Conservation (phyloP, 176 grass and related monocot genomes). For the Rhynchospora breviuscula region DNA sequence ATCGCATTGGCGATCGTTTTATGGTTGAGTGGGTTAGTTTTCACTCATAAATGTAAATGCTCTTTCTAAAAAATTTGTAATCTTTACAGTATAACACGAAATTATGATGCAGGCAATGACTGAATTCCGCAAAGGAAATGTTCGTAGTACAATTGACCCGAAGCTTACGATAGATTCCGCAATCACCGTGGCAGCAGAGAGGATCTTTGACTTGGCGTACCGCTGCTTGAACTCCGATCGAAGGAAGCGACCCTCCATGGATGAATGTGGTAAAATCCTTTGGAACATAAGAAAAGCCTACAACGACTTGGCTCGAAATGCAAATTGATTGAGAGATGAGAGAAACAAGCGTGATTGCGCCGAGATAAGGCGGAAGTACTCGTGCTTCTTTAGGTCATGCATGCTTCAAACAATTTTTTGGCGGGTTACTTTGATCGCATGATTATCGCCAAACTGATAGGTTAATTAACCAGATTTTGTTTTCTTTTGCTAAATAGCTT, state of each 20-base stretch:
- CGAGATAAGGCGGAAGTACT: neutral
- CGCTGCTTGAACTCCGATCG: slow-evolving; percentile 1
- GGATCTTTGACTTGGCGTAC: neutral
- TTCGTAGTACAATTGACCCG: neutral
- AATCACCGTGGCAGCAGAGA: neutral
- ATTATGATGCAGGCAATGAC: neutral
- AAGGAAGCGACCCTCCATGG: slow-evolving; percentile 1
- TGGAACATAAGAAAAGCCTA: slow-evolving; percentile 12
- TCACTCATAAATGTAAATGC: neutral
- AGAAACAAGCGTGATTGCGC: neutral
- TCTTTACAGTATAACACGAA: neutral
- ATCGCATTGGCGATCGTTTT: neutral
- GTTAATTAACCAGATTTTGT: too few species aligned
- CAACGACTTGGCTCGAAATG: neutral
- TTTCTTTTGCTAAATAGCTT: too few species aligned
- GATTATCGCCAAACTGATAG: too few species aligned
- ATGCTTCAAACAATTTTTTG: neutral
- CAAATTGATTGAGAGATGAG: neutral
- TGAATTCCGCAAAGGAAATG: neutral
- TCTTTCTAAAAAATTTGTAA: neutral
- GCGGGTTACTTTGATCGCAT: neutral
- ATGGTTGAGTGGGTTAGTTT: neutral
- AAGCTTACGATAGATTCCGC: neutral
- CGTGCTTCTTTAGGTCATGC: neutral
- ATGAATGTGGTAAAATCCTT: slow-evolving; percentile 5